Conservation (phyloP, 768 basidiomycete genomes). For the Neoboletus brunneissimus region DNA sequence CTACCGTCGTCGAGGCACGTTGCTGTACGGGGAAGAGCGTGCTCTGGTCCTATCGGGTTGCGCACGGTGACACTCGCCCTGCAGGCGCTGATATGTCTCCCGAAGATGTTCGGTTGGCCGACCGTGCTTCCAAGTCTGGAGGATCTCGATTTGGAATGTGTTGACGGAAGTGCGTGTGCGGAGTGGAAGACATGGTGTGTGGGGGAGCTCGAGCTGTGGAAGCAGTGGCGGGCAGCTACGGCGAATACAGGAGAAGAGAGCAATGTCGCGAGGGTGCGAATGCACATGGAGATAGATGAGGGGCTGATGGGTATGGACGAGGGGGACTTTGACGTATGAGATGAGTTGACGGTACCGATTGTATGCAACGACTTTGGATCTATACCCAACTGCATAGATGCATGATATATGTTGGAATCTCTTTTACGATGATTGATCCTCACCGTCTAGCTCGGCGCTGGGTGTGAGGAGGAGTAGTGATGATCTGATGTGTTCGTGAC, state of each 20-base stretch:
- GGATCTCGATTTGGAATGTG: constrained; percentile 11
- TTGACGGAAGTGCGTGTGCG: constrained; percentile 1
- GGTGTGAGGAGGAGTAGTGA: neutral
- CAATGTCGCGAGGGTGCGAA: neutral
- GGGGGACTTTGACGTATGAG: neutral
- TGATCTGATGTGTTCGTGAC: neutral
- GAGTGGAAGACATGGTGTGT: constrained; percentile 8
- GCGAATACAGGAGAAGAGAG: neutral
- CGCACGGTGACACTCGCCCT: constrained; percentile 14
- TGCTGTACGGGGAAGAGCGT: constrained; percentile 12
- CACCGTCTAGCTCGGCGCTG: neutral
- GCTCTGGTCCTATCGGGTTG: constrained; percentile 5
- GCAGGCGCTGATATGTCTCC: constrained; percentile 11
- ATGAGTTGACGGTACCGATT: too few species aligned
- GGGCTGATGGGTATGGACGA: neutral
- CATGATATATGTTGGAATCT: neutral
- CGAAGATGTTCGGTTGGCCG: constrained; percentile 5
- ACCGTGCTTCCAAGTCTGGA: constrained; percentile 13
- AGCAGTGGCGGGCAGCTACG: neutral
- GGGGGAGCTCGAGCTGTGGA: constrained; percentile 15
- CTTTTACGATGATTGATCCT: neutral
- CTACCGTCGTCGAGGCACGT: constrained; percentile 11
- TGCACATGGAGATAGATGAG: neutral
- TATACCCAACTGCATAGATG: neutral
- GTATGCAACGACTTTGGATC: neutral